phyloP scores from a whole-genome alignment of 192 early-diverging fungal species.

The Globomyces pollinis-pini region DNA sequence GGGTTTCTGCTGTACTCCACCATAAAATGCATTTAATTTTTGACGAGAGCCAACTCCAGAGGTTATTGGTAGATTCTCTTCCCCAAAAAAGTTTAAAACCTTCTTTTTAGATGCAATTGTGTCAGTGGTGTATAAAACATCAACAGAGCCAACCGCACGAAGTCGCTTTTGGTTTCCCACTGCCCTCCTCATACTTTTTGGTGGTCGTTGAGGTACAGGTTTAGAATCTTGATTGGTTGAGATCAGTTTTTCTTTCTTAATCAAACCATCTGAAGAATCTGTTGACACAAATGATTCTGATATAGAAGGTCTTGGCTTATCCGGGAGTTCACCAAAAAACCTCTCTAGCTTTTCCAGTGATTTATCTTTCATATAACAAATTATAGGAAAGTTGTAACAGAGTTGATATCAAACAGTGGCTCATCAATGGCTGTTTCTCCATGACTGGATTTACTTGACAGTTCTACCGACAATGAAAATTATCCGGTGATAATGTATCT shows the following conservation, averaged over 20 bases:
- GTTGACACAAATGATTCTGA: not conserved
- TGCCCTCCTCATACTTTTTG: not conserved
- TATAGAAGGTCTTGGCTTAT: not conserved
- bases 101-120: not conserved
- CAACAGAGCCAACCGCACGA: not conserved
- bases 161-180: too few relatives aligned
- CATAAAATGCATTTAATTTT: not conserved
- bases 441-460: constrained; percentile 1
- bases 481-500: not conserved
- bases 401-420: not conserved
- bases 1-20: not conserved
- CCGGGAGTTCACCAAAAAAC: not conserved
- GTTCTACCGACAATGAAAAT: not conserved
- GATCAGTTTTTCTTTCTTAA: not conserved
- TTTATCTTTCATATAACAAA: too few relatives aligned
- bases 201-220: not conserved
- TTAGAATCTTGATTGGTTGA: too few relatives aligned
- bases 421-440: not conserved
- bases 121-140: not conserved
- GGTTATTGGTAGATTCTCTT: not conserved
- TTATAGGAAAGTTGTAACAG: too few relatives aligned
- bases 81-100: not conserved
- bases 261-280: not conserved
- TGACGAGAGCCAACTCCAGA: not conserved
- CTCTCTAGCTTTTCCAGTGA: not conserved